Evolutionary conservation across 2,329 filamentous ascomycete species (phyloP).

Genomic region (Fusarium solani-melongenae): DNA sequence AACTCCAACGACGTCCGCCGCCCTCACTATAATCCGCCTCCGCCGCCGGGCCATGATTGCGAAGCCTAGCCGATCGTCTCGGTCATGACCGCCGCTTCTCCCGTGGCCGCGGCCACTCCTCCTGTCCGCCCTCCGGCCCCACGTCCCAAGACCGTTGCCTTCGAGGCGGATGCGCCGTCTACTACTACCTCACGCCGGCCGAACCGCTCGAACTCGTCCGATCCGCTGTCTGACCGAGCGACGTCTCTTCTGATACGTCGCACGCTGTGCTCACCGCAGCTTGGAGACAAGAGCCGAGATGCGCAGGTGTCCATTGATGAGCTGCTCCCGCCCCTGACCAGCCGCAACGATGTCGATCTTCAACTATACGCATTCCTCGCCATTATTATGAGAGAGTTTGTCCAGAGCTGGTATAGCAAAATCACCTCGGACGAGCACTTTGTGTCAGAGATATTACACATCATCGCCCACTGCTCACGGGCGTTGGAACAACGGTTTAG

Average conservation of each 20-base stretch:
- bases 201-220: constrained; percentile 51
- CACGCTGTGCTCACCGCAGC: constrained; percentile 80
- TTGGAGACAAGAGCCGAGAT: constrained; percentile 65
- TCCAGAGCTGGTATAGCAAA: constrained; percentile 91
- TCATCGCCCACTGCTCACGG: constrained; percentile 91
- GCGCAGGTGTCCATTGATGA: constrained; percentile 74
- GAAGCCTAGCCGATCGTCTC: constrained; percentile 22
- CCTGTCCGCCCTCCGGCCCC: constrained; percentile 36
- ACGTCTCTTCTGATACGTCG: constrained; percentile 85
- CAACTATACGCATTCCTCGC: constrained; percentile 94
- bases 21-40: background rate
- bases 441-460: constrained; percentile 86
- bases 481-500: constrained; percentile 88
- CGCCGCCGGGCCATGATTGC: constrained; percentile 42
- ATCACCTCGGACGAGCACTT: constrained; percentile 93
- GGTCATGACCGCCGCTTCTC: constrained; percentile 45
- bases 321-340: constrained; percentile 89
- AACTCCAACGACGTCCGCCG: background rate
- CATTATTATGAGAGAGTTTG: constrained; percentile 88
- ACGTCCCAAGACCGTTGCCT: constrained; percentile 37
- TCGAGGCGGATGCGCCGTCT: constrained; percentile 39
- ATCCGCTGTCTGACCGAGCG: constrained; percentile 79
- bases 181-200: constrained; percentile 46
- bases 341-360: constrained; percentile 91
- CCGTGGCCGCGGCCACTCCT: constrained; percentile 33